Conservation (phyloP, 2,329 filamentous ascomycete species). For the Pseudogymnoascus sp. region DNA sequence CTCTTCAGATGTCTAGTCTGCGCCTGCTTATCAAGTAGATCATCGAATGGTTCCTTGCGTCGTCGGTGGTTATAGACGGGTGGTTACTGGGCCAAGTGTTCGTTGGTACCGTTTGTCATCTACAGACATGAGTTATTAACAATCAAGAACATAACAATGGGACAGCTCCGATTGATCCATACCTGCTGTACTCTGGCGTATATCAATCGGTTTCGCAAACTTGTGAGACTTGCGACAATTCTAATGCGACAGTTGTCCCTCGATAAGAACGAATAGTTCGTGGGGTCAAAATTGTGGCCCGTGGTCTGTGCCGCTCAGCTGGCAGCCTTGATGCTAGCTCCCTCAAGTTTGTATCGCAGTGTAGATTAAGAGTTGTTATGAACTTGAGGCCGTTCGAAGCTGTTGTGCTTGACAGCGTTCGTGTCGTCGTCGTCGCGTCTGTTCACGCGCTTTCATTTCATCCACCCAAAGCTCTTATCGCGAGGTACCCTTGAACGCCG, state of each 20-base stretch:
- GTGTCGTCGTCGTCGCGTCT: neutral
- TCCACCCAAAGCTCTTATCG: neutral
- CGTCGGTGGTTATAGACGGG: neutral
- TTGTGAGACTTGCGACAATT: neutral
- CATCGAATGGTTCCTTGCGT: neutral
- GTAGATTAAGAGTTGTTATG: neutral
- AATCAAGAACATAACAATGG: neutral
- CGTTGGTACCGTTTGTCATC: neutral
- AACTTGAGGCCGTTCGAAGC: neutral
- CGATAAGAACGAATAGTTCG: neutral
- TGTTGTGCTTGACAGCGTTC: neutral
- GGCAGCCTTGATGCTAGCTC: neutral
- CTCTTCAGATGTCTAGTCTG: neutral
- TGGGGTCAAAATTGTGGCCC: neutral
- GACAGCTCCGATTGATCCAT: neutral
- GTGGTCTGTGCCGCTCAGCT: neutral
- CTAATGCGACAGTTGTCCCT: neutral
- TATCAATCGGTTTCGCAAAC: neutral
- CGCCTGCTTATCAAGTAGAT: neutral
- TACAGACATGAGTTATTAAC: neutral
- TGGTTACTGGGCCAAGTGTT: neutral
- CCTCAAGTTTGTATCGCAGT: neutral
- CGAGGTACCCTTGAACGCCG: neutral
- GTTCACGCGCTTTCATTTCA: neutral
- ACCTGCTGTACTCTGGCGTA: neutral